Conservation (phyloP, 345 rosid species). For the Pseudoturritis turrita region DNA sequence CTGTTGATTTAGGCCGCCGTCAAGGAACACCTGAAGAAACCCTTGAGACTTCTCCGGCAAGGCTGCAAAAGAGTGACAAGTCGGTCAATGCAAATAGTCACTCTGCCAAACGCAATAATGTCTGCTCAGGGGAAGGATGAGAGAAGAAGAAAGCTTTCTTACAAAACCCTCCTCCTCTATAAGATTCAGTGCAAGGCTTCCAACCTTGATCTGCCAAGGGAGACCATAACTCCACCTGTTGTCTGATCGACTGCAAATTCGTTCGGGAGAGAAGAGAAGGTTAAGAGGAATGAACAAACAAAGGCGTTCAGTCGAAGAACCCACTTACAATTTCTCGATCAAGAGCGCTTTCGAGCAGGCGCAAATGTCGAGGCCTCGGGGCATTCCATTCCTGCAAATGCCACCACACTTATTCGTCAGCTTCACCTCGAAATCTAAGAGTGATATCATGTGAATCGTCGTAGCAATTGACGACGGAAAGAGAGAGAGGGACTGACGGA, state of each 20-base stretch:
- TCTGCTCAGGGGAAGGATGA: not conserved
- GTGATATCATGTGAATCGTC: too few relatives aligned
- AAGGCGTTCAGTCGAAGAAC: not conserved
- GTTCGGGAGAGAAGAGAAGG: not conserved
- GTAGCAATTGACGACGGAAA: not conserved
- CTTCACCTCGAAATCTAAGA: not conserved
- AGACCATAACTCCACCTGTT: slow-evolving; percentile 75
- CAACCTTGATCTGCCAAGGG: slow-evolving; percentile 80
- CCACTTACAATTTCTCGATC: slow-evolving; percentile 53
- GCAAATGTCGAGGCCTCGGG: slow-evolving; percentile 70
- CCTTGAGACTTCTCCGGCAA: slow-evolving; percentile 53
- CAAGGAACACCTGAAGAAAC: slow-evolving; percentile 87
- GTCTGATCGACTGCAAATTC: slow-evolving; percentile 46
- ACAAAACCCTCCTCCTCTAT: slow-evolving; percentile 28
- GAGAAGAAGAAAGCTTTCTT: slow-evolving; percentile 30
- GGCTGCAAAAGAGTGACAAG: slow-evolving; percentile 39
- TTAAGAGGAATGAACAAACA: not conserved
- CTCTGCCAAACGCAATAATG: not conserved
- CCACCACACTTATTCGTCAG: not conserved
- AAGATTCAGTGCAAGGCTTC: slow-evolving; percentile 58
- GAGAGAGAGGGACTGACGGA: slow-evolving; percentile 46
- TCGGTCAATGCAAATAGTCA: not conserved
- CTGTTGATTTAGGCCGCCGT: slow-evolving; percentile 97
- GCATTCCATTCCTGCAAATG: slow-evolving; percentile 89
- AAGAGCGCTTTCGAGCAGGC: slow-evolving; percentile 62